Base-by-base conservation (phyloP, 768 basidiomycete species). In the Sutorius australiensis region DNA sequence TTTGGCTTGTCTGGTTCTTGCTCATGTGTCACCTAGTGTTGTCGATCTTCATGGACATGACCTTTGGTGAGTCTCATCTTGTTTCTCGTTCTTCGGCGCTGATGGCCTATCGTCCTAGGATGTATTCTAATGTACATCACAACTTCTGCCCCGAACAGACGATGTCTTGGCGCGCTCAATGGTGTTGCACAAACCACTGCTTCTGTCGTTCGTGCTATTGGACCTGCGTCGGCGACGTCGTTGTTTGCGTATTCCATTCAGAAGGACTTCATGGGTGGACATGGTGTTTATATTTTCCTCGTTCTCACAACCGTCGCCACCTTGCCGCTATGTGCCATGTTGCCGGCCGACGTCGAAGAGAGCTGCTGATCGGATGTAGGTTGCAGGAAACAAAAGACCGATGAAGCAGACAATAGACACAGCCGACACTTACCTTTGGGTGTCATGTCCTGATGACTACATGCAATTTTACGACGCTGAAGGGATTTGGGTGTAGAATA, bases 51-150 rank as follows among this genome's bases (percentile, higher is more conserved):
- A 45, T 65, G 56, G 62, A 63, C 37, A 69, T 73, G 71, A 55
- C 68, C n/a, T 73, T 62, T 32, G 59, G 72, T 73, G 24, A 38
- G 69, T 57, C 50, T 39, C n/a, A 10, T 39, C 43, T 19, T 13
- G 6, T 34, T 24, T 17, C 33, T 16, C 28, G 7, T 49, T 8
- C 11, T 57, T 66, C 17, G 9, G 30, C 31, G 13, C 41, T 54
- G 50, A 49, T 49, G 10, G 14, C 19, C 17, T 8, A 16, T 2
- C 24, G 10, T 52, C 34, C 3, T 32, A 87, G 87, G 84, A 11
- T 82, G 85, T 41, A 73, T 87, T 38, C 80, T 88, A 61, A 86
- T 89, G 56, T 86, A 81, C 60, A 83, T 89, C 54, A 76, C 80
- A 11, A 78, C 80, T 24, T 74, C 86, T 27, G 73, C 87, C 0